Percentiles rank a stretch among this genome's conserved stretches.
phyloP scores from a whole-genome alignment of 805 yeast species.

The Starmerella cellae region DNA sequence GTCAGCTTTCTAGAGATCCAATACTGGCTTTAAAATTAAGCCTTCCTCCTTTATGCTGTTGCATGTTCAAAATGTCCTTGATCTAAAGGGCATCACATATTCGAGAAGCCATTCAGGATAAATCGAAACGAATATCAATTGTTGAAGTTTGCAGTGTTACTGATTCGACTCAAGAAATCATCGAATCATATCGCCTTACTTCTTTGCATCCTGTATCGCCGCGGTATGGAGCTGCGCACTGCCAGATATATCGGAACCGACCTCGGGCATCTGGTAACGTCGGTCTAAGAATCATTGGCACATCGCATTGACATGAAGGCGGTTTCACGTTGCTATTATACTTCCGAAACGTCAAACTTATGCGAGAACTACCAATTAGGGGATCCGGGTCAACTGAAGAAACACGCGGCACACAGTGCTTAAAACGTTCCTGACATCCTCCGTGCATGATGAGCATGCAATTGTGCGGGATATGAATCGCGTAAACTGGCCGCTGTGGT shows the following conservation, averaged over 20 bases:
- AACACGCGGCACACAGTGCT: conserved; percentile 47
- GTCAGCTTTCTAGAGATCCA: no score
- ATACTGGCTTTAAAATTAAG: no score
- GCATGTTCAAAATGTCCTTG: no score
- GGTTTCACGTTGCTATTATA: conserved; percentile 32
- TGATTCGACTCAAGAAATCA: no score
- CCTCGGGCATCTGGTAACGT: conserved; percentile 31
- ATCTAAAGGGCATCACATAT: no score
- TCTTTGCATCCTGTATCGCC: conserved; percentile 21
- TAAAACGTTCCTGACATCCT: conserved; percentile 64
- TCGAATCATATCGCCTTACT: neutral
- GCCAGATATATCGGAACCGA: conserved; percentile 46
- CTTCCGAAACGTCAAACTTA: conserved; percentile 55
- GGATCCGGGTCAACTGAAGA: conserved; percentile 34
- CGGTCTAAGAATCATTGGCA: conserved; percentile 43
- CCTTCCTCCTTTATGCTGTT: no score
- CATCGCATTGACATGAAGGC: conserved; percentile 33
- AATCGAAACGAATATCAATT: no score
- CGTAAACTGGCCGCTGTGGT: conserved; percentile 27
- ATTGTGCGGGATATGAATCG: conserved; percentile 59
- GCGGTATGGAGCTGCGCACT: conserved; percentile 35
- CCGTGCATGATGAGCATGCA: conserved; percentile 60
- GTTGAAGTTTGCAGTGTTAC: no score
- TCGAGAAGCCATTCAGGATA: no score
- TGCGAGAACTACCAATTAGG: conserved; percentile 38